Evolutionary conservation across 1,284 basidiomycete species (phyloP).

Genomic region (Ganoderma resinaceum): DNA sequence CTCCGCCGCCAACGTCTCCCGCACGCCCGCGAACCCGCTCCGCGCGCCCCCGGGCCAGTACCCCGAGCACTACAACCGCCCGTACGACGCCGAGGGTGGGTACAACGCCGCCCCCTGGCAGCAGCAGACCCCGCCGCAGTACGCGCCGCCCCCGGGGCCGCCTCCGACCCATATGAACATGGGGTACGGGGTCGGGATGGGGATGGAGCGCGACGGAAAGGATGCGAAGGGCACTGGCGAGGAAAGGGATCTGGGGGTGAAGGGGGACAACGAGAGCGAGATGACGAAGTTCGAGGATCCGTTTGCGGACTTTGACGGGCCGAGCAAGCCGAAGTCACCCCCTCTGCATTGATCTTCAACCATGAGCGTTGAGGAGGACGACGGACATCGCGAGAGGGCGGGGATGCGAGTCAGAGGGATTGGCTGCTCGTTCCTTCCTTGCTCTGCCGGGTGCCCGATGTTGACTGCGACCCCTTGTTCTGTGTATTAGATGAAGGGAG

Average conservation of each 20-base stretch:
- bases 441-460: not conserved
- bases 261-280: slow-evolving; percentile 38
- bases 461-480: not conserved
- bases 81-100: slow-evolving; percentile 41
- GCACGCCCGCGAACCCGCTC: slow-evolving; percentile 35
- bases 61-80: slow-evolving; percentile 50
- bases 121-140: slow-evolving; percentile 34
- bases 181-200: slow-evolving; percentile 36
- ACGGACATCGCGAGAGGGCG: not conserved
- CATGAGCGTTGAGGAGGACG: not conserved
- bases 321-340: slow-evolving; percentile 20
- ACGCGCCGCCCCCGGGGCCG: slow-evolving; percentile 53
- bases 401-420: not conserved
- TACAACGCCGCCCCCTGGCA: slow-evolving; percentile 45
- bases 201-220: slow-evolving; percentile 26
- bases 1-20: slow-evolving; percentile 46
- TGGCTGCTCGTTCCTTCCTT: not conserved
- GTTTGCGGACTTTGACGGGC: slow-evolving; percentile 52
- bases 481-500: not conserved
- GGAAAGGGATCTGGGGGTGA: slow-evolving; percentile 24
- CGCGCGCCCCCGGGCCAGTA: slow-evolving; percentile 30
- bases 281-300: slow-evolving; percentile 49
- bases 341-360: not conserved
- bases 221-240: slow-evolving; percentile 38
- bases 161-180: slow-evolving; percentile 47